Evolutionary conservation across 257 asterid genomes (phyloP).

Genomic region (Fraxinus quadrangulata): DNA sequence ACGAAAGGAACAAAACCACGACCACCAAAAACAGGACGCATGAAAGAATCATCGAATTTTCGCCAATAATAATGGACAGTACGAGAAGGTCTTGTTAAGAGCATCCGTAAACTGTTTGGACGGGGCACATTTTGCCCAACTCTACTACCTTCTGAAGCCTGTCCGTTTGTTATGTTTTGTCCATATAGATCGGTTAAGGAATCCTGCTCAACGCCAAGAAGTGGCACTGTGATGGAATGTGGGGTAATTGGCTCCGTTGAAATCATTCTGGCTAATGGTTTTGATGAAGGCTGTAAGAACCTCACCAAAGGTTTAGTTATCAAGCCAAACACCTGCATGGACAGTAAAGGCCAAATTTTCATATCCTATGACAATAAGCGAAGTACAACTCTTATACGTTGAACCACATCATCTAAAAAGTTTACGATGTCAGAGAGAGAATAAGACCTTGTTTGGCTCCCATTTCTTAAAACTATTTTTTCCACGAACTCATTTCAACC

Average conservation of each 20-base stretch:
- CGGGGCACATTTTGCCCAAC: constrained; percentile 44
- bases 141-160: constrained; percentile 42
- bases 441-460: no score
- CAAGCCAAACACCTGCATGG: constrained; percentile 85
- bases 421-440: background rate
- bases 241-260: constrained; percentile 70
- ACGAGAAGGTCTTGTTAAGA: constrained; percentile 72
- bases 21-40: constrained; percentile 98
- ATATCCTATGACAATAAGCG: background rate
- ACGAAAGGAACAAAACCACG: constrained; percentile 91
- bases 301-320: constrained; percentile 80
- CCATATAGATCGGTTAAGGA: constrained; percentile 51
- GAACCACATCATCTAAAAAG: background rate
- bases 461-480: no score
- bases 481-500: no score
- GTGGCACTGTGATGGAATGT: constrained; percentile 67
- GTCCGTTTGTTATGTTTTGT: constrained; percentile 39
- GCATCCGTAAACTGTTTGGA: constrained; percentile 85
- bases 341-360: background rate
- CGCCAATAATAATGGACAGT: constrained; percentile 96
- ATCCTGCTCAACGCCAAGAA: constrained; percentile 57
- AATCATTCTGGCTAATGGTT: constrained; percentile 48
- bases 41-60: constrained; percentile 77
- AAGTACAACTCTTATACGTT: background rate
- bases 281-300: constrained; percentile 58